phyloP scores from a whole-genome alignment of 2,329 filamentous ascomycete genomes.

The Hypoxylon rubiginosum region DNA sequence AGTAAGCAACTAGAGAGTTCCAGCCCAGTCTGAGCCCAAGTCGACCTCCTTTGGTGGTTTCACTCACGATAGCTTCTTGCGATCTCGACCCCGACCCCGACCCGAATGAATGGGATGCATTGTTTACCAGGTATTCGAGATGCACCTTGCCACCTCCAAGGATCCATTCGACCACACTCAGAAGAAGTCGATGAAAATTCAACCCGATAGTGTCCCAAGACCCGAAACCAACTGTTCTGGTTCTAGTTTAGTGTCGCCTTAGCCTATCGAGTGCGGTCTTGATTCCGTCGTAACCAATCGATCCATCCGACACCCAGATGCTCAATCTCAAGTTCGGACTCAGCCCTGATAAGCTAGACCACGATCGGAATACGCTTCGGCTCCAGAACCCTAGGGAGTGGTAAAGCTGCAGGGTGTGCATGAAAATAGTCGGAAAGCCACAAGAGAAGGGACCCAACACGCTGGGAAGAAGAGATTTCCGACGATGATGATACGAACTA shows the following conservation, averaged over 20 bases:
- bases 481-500: constrained; percentile 18
- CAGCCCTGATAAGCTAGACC: constrained; percentile 39
- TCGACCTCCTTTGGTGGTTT: constrained; percentile 7
- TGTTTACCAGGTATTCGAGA: constrained; percentile 8
- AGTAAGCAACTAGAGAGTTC: constrained; percentile 28
- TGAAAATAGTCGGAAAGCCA: constrained; percentile 16
- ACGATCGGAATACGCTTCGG: constrained; percentile 31
- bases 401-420: constrained; percentile 29
- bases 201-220: constrained; percentile 14
- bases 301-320: constrained; percentile 22
- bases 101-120: constrained; percentile 5
- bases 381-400: constrained; percentile 21
- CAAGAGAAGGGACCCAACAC: constrained; percentile 23
- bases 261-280: constrained; percentile 13
- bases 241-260: constrained; percentile 19
- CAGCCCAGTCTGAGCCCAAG: constrained; percentile 15
- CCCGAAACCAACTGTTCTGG: constrained; percentile 12
- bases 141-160: constrained; percentile 15
- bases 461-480: constrained; percentile 31
- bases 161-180: constrained; percentile 3
- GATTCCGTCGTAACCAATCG: constrained; percentile 31
- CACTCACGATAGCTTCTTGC: constrained; percentile 11
- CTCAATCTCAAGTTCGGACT: constrained; percentile 23
- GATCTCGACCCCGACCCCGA: constrained; percentile 2
- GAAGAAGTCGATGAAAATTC: constrained; percentile 14